Percentiles rank a stretch among this genome's conserved stretches.
Conservation (phyloP, 2,329 filamentous ascomycete genomes). For the Lanzia echinophila region DNA sequence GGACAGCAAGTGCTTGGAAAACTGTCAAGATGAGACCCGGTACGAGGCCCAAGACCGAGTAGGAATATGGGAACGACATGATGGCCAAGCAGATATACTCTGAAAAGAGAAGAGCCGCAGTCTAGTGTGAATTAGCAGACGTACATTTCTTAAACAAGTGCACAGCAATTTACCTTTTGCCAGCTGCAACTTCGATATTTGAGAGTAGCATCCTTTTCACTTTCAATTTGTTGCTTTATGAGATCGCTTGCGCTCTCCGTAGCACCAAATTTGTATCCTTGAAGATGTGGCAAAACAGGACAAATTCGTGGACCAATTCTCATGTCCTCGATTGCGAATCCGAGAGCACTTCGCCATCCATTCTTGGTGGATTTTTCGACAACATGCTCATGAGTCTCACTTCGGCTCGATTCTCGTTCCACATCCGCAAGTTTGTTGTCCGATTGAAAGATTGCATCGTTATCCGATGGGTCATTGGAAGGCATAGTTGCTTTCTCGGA, state of each 20-base stretch:
- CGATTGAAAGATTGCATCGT: neutral
- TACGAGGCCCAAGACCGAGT: conserved; percentile 78
- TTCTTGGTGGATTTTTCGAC: neutral
- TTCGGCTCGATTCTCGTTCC: neutral
- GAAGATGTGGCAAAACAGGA: conserved; percentile 29
- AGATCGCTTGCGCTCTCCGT: conserved; percentile 22
- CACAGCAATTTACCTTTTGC: conserved; percentile 59
- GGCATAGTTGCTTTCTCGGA: neutral
- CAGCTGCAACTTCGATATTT: conserved; percentile 91
- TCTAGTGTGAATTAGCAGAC: conserved; percentile 37
- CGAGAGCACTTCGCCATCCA: conserved; percentile 3
- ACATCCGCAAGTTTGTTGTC: neutral
- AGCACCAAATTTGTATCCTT: conserved; percentile 19
- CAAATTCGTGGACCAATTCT: conserved; percentile 23
- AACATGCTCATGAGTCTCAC: neutral
- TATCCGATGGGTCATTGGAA: neutral
- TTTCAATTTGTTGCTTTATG: conserved; percentile 60
- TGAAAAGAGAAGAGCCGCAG: conserved; percentile 81
- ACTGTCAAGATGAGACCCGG: conserved; percentile 79
- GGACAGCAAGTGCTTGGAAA: conserved; percentile 67
- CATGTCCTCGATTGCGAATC: conserved; percentile 9
- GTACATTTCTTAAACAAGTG: neutral
- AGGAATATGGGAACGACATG: conserved; percentile 95
- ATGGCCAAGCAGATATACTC: conserved; percentile 92
- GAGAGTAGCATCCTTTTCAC: conserved; percentile 73